Evolutionary conservation across 2,329 filamentous ascomycete species (phyloP).

Genomic region (Beauveria varroae): DNA sequence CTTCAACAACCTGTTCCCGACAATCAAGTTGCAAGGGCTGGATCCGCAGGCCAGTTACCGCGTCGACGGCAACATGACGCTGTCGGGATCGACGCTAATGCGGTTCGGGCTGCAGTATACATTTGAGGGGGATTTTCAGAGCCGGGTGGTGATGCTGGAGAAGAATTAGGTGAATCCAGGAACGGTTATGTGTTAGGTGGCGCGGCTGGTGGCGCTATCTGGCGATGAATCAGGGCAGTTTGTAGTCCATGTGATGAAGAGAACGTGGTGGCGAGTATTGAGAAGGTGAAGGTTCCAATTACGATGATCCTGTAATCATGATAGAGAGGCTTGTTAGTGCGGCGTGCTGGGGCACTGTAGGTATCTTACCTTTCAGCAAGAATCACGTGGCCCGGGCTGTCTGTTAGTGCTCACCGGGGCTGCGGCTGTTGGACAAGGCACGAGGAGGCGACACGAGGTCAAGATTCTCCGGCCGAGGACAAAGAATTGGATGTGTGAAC

Average conservation of each 20-base stretch:
- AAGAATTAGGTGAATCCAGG: conserved; percentile 20
- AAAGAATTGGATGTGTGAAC: neutral
- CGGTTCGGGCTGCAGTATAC: conserved; percentile 50
- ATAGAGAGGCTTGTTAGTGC: neutral
- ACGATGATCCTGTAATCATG: no score
- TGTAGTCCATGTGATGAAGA: no score
- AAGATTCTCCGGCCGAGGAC: neutral
- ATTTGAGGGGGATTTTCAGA: conserved; percentile 48
- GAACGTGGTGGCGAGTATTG: no score
- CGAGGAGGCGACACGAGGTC: neutral
- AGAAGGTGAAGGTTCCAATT: no score
- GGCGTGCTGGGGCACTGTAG: neutral
- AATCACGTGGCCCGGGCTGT: neutral
- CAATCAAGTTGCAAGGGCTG: conserved; percentile 48
- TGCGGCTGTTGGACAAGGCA: neutral
- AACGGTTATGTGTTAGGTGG: no score
- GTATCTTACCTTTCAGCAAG: no score
- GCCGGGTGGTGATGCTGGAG: conserved; percentile 47
- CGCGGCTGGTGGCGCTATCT: no score
- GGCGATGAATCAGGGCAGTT: no score
- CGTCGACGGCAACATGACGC: conserved; percentile 42
- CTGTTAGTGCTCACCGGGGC: neutral
- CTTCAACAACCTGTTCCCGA: conserved; percentile 46
- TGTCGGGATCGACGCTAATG: conserved; percentile 54
- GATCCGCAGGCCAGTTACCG: conserved; percentile 47